Evolutionary conservation across 2,329 filamentous ascomycete species (phyloP).

Genomic region (Aspergillus uvarum): DNA sequence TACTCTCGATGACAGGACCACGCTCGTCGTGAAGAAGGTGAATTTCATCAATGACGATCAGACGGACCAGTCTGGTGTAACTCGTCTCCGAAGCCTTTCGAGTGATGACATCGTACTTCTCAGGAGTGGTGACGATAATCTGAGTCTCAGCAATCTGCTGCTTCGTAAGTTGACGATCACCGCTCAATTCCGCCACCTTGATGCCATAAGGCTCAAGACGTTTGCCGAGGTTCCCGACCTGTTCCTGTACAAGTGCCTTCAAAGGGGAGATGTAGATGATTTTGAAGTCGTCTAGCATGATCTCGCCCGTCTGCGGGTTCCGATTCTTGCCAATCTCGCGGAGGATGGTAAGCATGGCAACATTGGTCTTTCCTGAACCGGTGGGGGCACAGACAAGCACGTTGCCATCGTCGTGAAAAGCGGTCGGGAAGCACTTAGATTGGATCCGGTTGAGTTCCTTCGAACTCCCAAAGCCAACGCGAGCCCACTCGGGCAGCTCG

Average conservation of each 20-base stretch:
- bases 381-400: conserved; percentile 98
- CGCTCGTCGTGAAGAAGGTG: conserved; percentile 96
- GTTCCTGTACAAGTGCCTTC: conserved; percentile 94
- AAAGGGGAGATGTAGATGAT: conserved; percentile 96
- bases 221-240: conserved; percentile 95
- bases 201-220: conserved; percentile 88
- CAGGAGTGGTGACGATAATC: conserved; percentile 95
- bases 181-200: conserved; percentile 90
- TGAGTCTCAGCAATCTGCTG: conserved; percentile 98
- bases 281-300: conserved; percentile 95
- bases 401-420: conserved; percentile 92
- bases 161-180: conserved; percentile 96
- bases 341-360: conserved; percentile 94
- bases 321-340: conserved; percentile 96
- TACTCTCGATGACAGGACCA: conserved; percentile 94
- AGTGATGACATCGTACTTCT: conserved; percentile 99
- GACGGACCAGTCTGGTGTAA: conserved; percentile 93
- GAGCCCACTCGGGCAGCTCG: conserved; percentile 90
- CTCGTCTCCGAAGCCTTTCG: conserved; percentile 95
- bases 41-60: conserved; percentile 97
- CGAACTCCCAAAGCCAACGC: conserved; percentile 77
- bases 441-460: conserved; percentile 93
- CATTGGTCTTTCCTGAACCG: conserved; percentile 96
- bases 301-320: conserved; percentile 83
- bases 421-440: conserved; percentile 85